phyloP scores from a whole-genome alignment of 2,329 filamentous ascomycete species.

The Simplicillium sp. region DNA sequence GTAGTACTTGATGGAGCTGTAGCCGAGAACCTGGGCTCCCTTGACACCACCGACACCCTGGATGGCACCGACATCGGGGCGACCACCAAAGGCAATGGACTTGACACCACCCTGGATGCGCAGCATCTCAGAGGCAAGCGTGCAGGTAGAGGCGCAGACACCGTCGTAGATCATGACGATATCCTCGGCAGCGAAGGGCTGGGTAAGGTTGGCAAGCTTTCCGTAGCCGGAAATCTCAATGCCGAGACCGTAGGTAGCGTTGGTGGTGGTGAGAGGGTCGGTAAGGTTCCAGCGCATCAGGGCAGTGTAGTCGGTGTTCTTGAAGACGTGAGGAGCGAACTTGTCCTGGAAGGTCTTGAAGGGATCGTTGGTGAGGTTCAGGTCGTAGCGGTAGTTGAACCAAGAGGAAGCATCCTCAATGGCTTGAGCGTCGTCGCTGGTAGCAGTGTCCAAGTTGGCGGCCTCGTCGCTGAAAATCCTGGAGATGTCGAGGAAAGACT shows the following conservation, averaged over 20 bases:
- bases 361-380: constrained; percentile 16
- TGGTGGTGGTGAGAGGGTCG: constrained; percentile 23
- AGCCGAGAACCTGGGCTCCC: constrained; percentile 31
- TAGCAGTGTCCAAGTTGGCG: background rate
- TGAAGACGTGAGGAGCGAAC: constrained; percentile 2
- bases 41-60: constrained; percentile 50
- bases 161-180: constrained; percentile 42
- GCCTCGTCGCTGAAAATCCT: background rate
- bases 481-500: background rate
- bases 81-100: constrained; percentile 48
- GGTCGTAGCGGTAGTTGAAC: constrained; percentile 1
- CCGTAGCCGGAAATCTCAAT: constrained; percentile 36
- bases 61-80: constrained; percentile 38
- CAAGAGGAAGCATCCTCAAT: background rate
- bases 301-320: constrained; percentile 2
- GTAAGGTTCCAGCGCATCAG: constrained; percentile 1
- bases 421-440: constrained; percentile 1
- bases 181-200: constrained; percentile 25
- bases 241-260: constrained; percentile 20
- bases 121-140: constrained; percentile 47
- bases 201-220: background rate
- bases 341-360: constrained; percentile 16
- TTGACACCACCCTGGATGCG: constrained; percentile 40
- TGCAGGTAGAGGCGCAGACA: constrained; percentile 50
- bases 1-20: constrained; percentile 12